These are phyloP conservation scores for Coprinopsis cinerea DNA, from an alignment of 768 basidiomycete species.

Conservation along the genomic window DNA sequence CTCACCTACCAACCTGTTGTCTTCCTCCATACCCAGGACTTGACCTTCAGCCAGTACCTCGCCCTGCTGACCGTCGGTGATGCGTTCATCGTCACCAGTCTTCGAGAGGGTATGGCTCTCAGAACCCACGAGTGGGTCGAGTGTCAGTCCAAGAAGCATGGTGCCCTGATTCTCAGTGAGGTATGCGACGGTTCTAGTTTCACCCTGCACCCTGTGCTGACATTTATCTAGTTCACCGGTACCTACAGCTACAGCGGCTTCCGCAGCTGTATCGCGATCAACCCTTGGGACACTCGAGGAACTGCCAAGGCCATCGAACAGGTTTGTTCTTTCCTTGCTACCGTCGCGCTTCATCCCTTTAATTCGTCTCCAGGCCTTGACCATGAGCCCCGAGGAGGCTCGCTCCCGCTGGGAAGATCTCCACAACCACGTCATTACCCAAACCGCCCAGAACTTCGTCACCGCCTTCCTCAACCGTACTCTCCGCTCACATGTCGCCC, in stretches of 20 bases:
- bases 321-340: slow-evolving; percentile 10
- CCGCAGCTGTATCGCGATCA: slow-evolving; percentile 78
- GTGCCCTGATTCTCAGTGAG: slow-evolving; percentile 77
- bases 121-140: slow-evolving; percentile 81
- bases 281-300: slow-evolving; percentile 81
- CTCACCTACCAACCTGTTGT: slow-evolving; percentile 86
- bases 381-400: slow-evolving; percentile 73
- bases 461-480: slow-evolving; percentile 73
- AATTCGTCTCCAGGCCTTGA: slow-evolving; percentile 47
- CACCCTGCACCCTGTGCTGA: neutral
- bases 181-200: slow-evolving; percentile 28
- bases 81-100: slow-evolving; percentile 77
- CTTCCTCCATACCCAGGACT: slow-evolving; percentile 77
- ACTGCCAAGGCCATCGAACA: slow-evolving; percentile 76
- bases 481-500: slow-evolving; percentile 68
- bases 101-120: slow-evolving; percentile 87
- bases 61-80: slow-evolving; percentile 78
- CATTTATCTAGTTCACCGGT: slow-evolving; percentile 62
- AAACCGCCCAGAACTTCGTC: slow-evolving; percentile 82
- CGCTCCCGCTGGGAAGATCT: slow-evolving; percentile 76
- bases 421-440: slow-evolving; percentile 79
- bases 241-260: slow-evolving; percentile 85
- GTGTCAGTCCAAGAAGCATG: slow-evolving; percentile 65
- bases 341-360: neutral
- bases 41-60: slow-evolving; percentile 83